These are phyloP conservation scores for Penicillium turbatum DNA, from an alignment of 495 filamentous ascomycete genomes.

Conservation along the genomic window DNA sequence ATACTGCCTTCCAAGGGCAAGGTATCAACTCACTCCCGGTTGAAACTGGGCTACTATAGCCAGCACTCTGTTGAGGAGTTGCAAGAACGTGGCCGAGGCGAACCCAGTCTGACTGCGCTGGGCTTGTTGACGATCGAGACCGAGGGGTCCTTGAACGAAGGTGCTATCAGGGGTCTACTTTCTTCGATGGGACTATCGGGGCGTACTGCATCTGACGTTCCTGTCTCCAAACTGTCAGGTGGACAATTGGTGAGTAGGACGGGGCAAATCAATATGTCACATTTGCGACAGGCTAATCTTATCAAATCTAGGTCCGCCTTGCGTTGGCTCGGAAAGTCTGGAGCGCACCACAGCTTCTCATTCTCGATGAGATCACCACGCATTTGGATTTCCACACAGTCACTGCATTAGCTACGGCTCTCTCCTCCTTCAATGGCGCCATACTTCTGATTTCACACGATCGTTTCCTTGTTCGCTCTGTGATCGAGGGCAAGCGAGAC, in stretches of 20 bases:
- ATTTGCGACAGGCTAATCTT: neutral
- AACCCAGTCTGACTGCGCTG: constrained; percentile 57
- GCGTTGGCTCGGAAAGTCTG: constrained; percentile 65
- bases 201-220: constrained; percentile 62
- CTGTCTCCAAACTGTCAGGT: constrained; percentile 63
- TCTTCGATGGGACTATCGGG: constrained; percentile 63
- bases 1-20: constrained; percentile 47
- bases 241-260: constrained; percentile 55
- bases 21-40: constrained; percentile 57
- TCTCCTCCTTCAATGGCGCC: constrained; percentile 64
- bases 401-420: constrained; percentile 58
- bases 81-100: constrained; percentile 40
- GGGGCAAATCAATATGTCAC: neutral
- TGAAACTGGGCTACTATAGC: constrained; percentile 69
- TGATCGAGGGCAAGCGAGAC: constrained; percentile 59
- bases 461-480: constrained; percentile 64
- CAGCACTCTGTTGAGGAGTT: constrained; percentile 71
- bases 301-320: constrained; percentile 54
- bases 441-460: constrained; percentile 74
- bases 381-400: constrained; percentile 79
- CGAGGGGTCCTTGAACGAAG: constrained; percentile 52
- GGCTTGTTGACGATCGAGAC: constrained; percentile 49
- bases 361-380: constrained; percentile 83
- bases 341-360: constrained; percentile 63
- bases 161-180: constrained; percentile 57